Evolutionary conservation across 306 rosid genomes (phyloP), one percentile per base, ranked within the genome.

Genomic region (Oxytropis ochrocephala): DNA sequence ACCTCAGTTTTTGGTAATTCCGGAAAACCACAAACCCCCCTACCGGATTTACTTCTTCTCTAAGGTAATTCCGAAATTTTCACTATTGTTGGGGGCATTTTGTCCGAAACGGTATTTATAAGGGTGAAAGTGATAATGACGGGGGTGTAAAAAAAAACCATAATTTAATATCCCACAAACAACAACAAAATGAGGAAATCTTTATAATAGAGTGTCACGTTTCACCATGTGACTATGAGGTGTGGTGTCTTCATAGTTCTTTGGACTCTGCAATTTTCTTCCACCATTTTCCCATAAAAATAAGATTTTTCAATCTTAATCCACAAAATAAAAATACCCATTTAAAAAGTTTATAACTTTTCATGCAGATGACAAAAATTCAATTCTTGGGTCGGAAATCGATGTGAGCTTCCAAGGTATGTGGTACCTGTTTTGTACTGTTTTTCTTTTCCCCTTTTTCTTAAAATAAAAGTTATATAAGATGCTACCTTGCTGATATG

Each of bases 211-310:
- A 11, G 36, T 3, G 3, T 17, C 47, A 27, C 50, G 65, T 57
- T 73, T 48, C 27, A 51, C 33, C 72, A 41, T 59, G 72, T 52
- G 75, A 50, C 38, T 33, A 11, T 51, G 73, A 81, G 64, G 1
- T 24, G 29, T 24, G 3, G 48, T 81, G 74, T 47, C 74, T 6
- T 64, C 8, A 39, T n/a, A 55, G 50, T 35, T 29, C 13, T 69
- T 35, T 10, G 13, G 7, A 18, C 17, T 41, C 19, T 19, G 30
- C 68, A 54, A 57, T 33, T 57, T 63, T 42, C 48, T 9, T 35
- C 43, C 8, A 47, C 38, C 65, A 62, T 43, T 44, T 61, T 41
- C 19, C 41, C 14, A 3, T 4, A 35, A 16, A 18, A 35, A 29
- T 11, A 24, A 24, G 29, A 43, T 48, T 67, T 61, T 39, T 41